Base-by-base conservation (phyloP, 495 filamentous ascomycete genomes). In the Aspergillus avenaceus region DNA sequence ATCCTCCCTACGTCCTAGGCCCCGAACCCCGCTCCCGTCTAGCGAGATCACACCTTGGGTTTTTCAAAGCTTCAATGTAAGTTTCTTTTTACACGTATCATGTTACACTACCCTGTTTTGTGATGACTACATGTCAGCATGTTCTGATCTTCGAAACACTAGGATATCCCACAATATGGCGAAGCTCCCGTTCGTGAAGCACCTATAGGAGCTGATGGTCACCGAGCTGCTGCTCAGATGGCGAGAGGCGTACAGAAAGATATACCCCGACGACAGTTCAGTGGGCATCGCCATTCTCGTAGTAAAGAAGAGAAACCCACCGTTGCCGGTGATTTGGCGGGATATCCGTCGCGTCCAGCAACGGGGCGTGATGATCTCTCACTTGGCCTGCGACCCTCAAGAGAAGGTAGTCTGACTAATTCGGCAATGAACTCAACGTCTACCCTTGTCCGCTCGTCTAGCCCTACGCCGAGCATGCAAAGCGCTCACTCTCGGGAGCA, bases 31-130 rank as follows among this genome's bases (percentile, higher is more conserved):
- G n/a, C 74, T 89, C 32, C 90, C 91, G 27, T 91, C 91, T 12
- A 91, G 87, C 60, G 93, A 97, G 60, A 89, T 98, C 42, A 91
- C 92, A 19, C 93, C 93, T 11, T 98, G 96, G 82, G 73, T 95
- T 37, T 97, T 91, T 67, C 93, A 98, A 69, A 89, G 93, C 62
- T 83, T 78, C 54, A 83, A 91, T 64, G 86, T 88, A 66, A 71
- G 83, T 26, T 45, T 12, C 27, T 1, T 7, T 31, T 16, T 44
- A 4, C 31, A 7, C n/a, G 14, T 22, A 24, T 5, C 16, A 19
- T 13, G 25, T n/a, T n/a, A n/a, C n/a, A n/a, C n/a, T n/a, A n/a
- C n/a, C n/a, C n/a, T n/a, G n/a, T n/a, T n/a, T n/a, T n/a, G n/a
- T n/a, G n/a, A n/a, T n/a, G n/a, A n/a, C n/a, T n/a, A n/a, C n/a